These are phyloP conservation scores for Sisymbrium irio DNA, from an alignment of 345 rosid genomes.

Conservation along the genomic window DNA sequence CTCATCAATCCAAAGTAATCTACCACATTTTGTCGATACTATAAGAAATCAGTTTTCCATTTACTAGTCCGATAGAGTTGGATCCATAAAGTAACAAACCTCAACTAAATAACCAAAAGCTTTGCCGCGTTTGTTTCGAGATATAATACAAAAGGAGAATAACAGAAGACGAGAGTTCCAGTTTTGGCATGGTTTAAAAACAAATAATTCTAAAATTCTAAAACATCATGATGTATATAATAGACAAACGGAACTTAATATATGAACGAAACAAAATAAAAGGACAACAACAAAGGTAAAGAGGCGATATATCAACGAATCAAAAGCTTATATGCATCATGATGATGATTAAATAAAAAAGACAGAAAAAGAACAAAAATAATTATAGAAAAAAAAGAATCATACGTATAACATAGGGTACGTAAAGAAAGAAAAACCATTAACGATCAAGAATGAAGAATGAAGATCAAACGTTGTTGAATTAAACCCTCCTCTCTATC, in stretches of 20 bases:
- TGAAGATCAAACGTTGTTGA: slow-evolving; percentile 13
- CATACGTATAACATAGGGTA: slow-evolving; percentile 22
- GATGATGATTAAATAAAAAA: slow-evolving; percentile 19
- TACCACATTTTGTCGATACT: background rate
- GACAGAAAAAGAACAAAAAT: background rate
- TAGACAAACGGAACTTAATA: slow-evolving; percentile 28
- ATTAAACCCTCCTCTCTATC: slow-evolving; percentile 22
- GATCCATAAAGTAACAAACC: background rate
- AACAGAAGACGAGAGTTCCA: background rate
- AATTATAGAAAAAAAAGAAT: background rate
- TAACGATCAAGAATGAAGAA: slow-evolving; percentile 24
- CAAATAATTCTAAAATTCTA: slow-evolving; percentile 13
- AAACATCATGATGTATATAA: slow-evolving; percentile 28
- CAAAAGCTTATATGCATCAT: slow-evolving; percentile 36
- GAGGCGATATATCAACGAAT: background rate
- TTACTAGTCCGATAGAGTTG: background rate
- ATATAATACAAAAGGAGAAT: background rate
- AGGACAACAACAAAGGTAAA: slow-evolving; percentile 21
- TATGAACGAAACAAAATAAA: slow-evolving; percentile 24
- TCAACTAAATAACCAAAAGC: background rate
- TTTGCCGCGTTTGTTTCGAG: background rate
- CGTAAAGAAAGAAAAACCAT: slow-evolving; percentile 5
- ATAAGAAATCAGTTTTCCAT: background rate
- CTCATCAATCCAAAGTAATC: background rate
- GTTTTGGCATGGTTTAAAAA: background rate